Percentiles rank a stretch among this genome's conserved stretches.
Evolutionary conservation across 2,329 filamentous ascomycete species (phyloP).

Genomic region (Torrubiella hemipterigena): DNA sequence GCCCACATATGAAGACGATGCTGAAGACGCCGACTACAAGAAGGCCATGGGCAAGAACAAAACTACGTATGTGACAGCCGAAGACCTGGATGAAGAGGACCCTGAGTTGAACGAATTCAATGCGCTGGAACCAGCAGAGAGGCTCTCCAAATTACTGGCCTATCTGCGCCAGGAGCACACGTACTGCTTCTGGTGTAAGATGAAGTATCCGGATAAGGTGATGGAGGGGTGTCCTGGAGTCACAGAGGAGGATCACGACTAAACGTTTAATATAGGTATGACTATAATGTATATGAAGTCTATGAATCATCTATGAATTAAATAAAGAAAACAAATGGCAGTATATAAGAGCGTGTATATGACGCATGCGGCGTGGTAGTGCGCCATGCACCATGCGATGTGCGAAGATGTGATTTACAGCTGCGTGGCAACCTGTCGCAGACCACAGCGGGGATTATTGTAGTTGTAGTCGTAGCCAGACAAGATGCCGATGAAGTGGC

Average conservation of each 20-base stretch:
- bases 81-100: slow-evolving; percentile 68
- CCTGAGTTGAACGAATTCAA: slow-evolving; percentile 71
- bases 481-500: slow-evolving; percentile 9
- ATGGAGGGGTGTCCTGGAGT: slow-evolving; percentile 86
- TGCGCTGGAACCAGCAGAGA: slow-evolving; percentile 52
- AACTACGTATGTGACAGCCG: slow-evolving; percentile 45
- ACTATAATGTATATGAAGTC: too few species aligned
- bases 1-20: slow-evolving; percentile 56
- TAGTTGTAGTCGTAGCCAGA: slow-evolving; percentile 12
- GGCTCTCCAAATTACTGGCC: slow-evolving; percentile 51
- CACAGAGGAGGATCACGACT: slow-evolving; percentile 71
- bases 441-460: slow-evolving; percentile 6
- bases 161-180: slow-evolving; percentile 58
- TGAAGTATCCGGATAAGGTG: slow-evolving; percentile 55
- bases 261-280: too few species aligned
- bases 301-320: too few species aligned
- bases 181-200: slow-evolving; percentile 98
- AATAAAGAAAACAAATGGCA: too few species aligned
- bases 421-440: slow-evolving; percentile 2
- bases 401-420: slow-evolving; percentile 2
- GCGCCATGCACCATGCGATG: too few species aligned
- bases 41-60: slow-evolving; percentile 50
- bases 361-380: too few species aligned
- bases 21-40: slow-evolving; percentile 62
- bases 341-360: too few species aligned